Conservation (phyloP, 1,284 basidiomycete species). For the Cryptococcus jaspeensis region DNA sequence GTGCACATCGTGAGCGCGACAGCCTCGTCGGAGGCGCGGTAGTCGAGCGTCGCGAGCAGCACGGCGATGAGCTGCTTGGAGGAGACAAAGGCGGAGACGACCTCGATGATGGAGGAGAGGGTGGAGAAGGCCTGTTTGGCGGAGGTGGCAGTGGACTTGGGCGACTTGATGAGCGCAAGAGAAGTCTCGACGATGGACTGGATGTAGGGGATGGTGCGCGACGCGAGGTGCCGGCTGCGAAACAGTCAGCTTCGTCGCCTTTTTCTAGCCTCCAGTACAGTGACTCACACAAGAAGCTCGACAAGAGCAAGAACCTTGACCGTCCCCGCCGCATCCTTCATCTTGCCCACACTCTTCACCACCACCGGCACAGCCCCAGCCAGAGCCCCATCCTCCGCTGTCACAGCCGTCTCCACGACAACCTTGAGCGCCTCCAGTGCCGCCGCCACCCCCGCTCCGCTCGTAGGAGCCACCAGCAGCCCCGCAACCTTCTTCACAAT, state of each 20-base stretch:
- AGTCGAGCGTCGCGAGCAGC: slow-evolving; percentile 42
- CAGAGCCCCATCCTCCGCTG: slow-evolving; percentile 67
- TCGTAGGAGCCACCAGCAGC: slow-evolving; percentile 50
- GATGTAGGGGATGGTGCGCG: slow-evolving; percentile 79
- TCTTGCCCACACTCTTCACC: slow-evolving; percentile 56
- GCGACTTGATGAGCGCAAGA: slow-evolving; percentile 55
- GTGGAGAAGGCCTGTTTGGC: slow-evolving; percentile 30
- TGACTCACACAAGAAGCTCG: slow-evolving; percentile 23
- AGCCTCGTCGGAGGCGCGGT: slow-evolving; percentile 24
- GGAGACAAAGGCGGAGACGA: slow-evolving; percentile 52
- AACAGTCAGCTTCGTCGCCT: neutral
- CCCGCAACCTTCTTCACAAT: slow-evolving; percentile 54
- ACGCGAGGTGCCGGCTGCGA: slow-evolving; percentile 69
- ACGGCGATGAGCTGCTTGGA: slow-evolving; percentile 50
- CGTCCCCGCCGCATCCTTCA: slow-evolving; percentile 50
- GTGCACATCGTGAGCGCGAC: slow-evolving; percentile 50
- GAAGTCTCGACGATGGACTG: slow-evolving; percentile 66
- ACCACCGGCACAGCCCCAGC: slow-evolving; percentile 62
- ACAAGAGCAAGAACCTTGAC: slow-evolving; percentile 62
- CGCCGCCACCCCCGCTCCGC: slow-evolving; percentile 52
- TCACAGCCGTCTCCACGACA: slow-evolving; percentile 60
- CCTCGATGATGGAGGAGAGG: slow-evolving; percentile 39
- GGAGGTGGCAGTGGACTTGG: slow-evolving; percentile 17
- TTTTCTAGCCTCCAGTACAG: neutral
- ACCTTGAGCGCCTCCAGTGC: slow-evolving; percentile 63